phyloP scores from a whole-genome alignment of 2,329 filamentous ascomycete genomes.

The Claviceps quebecensis region DNA sequence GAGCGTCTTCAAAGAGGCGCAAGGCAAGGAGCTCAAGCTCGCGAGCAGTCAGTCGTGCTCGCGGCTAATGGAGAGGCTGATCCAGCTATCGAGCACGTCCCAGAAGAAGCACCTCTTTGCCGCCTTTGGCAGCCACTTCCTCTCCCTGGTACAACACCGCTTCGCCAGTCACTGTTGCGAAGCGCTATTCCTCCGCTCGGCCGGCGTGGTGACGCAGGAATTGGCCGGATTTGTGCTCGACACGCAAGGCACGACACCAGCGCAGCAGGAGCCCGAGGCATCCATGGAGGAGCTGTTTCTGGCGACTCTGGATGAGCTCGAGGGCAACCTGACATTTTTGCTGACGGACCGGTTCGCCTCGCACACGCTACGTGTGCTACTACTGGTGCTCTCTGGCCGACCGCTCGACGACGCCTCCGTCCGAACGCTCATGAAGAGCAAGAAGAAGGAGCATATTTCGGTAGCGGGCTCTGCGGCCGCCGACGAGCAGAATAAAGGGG shows the following conservation, averaged over 20 bases:
- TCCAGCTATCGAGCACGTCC: constrained; percentile 59
- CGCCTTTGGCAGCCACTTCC: constrained; percentile 74
- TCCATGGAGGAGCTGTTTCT: constrained; percentile 81
- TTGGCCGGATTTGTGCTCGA: constrained; percentile 35
- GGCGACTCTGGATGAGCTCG: constrained; percentile 71
- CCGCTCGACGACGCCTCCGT: constrained; percentile 57
- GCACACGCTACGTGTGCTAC: constrained; percentile 72
- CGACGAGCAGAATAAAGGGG: constrained; percentile 28
- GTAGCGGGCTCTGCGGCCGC: constrained; percentile 40
- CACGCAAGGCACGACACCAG: constrained; percentile 26
- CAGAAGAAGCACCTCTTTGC: constrained; percentile 82
- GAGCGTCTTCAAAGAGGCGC: constrained; percentile 74
- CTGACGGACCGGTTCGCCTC: constrained; percentile 84
- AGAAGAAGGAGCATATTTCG: constrained; percentile 74
- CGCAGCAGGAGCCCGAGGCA: constrained; percentile 34
- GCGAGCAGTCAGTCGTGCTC: constrained; percentile 94
- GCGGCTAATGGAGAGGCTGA: constrained; percentile 78
- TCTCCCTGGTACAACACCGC: constrained; percentile 81
- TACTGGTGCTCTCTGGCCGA: constrained; percentile 74
- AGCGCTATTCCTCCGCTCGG: constrained; percentile 73
- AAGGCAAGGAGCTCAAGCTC: constrained; percentile 89
- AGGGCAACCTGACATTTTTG: constrained; percentile 67
- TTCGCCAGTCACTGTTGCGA: constrained; percentile 98
- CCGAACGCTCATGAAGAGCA: constrained; percentile 72
- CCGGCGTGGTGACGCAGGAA: constrained; percentile 65